Base-by-base conservation (phyloP, 768 basidiomycete species). In the Lactarius akahatsu region DNA sequence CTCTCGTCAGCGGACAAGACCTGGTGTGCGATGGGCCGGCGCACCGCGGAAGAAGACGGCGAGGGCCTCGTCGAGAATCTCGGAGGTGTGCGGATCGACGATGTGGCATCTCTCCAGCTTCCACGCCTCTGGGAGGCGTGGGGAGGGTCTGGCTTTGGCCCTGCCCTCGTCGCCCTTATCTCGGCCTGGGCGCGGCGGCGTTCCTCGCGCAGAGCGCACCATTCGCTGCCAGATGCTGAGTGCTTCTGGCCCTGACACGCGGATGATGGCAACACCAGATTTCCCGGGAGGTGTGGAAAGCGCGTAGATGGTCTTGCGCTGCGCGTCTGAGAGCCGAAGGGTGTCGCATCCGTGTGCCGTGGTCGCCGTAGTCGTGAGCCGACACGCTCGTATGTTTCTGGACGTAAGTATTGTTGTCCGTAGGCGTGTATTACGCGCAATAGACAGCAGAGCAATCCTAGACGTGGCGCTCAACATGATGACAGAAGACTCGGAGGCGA, bases 241-340 rank as follows among this genome's bases (percentile, higher is more conserved):
- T 0, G 87, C 88, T 54, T 86, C 85, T 1, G 91, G 91, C 0
- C 94, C 94, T 2, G 93, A 94, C 10, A 96, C 79, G 65, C 94
- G 83, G 60, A 96, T 78, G 45, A 96, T 86, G 1, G 88, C 92
- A 20, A 96, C 83, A 18, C 94, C 94, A 4, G 84, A 92, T 68
- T 88, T 93, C 1, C 93, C 94, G 2, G 90, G 86, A 1, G 94
- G 91, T 0, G 93, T 94, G 0, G 94, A 92, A 32, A 95, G 81
- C 1, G 94, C 94, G 73, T 90, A 96, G 56, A 96, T 92, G 2
- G 94, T 96, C 28, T 76, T 72, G n/a, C 82, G 79, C 73, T 92
- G 89, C 6, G 87, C 77, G 56, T 81, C 80, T 13, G 82, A 83
- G 52, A 70, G 75, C 0, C 75, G 73, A 8, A 74, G 70, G 5